Evolutionary conservation across 257 asterid genomes (phyloP).

Genomic region (Solanum tacnaense): DNA sequence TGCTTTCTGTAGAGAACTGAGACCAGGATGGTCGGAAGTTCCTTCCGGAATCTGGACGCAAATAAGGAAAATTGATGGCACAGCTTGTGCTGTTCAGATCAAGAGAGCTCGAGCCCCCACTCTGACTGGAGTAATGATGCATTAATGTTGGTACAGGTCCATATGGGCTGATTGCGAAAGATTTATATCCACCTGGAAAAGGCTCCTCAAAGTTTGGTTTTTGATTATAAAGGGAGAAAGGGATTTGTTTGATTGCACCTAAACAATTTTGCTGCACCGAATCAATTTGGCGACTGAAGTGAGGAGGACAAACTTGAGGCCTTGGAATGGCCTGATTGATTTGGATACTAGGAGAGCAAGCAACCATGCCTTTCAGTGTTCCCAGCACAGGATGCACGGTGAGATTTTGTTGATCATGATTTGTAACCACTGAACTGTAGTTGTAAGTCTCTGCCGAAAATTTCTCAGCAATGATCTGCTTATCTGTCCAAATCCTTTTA

Average conservation of each 20-base stretch:
- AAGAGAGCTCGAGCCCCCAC: slow-evolving; percentile 3
- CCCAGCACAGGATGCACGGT: slow-evolving; percentile 21
- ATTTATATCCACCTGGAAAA: slow-evolving; percentile 15
- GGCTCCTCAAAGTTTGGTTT: slow-evolving; percentile 14
- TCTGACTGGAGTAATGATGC: slow-evolving; percentile 16
- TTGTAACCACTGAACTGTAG: slow-evolving; percentile 1
- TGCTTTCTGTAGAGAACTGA: slow-evolving; percentile 22
- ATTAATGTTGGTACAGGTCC: slow-evolving; percentile 10
- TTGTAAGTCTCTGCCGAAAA: slow-evolving; percentile 4
- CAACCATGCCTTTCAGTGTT: slow-evolving; percentile 18
- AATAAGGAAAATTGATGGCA: slow-evolving; percentile 39
- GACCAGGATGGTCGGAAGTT: slow-evolving; percentile 22
- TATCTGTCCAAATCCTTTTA: slow-evolving; percentile 36
- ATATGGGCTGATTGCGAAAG: slow-evolving; percentile 11
- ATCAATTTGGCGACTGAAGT: slow-evolving; percentile 14
- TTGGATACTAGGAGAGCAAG: slow-evolving; percentile 22
- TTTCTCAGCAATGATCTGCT: slow-evolving; percentile 23
- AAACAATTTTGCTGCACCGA: slow-evolving; percentile 12
- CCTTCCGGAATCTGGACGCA: slow-evolving; percentile 27
- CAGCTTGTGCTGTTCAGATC: slow-evolving; percentile 18
- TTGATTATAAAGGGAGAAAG: slow-evolving; percentile 6
- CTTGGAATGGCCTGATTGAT: slow-evolving; percentile 17
- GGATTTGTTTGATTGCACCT: slow-evolving; percentile 16
- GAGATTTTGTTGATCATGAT: slow-evolving; percentile 15
- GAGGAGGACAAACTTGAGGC: slow-evolving; percentile 8